Evolutionary conservation across 192 early-diverging fungal species (phyloP), one percentile per base, ranked within the genome.

Genomic region (Umbelopsis ramanniana): DNA sequence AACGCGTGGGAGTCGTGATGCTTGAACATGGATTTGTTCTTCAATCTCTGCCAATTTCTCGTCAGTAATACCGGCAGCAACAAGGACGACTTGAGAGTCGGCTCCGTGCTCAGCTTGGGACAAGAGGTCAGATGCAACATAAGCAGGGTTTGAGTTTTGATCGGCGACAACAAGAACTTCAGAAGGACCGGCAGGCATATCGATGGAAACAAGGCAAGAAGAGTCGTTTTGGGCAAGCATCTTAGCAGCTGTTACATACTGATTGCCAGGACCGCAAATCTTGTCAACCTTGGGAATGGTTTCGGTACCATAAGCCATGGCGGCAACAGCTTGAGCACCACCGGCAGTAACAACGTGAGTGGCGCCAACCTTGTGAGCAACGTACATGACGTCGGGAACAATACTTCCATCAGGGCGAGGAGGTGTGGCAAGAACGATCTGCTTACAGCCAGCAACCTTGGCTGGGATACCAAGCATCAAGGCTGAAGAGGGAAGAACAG

Each of bases 141-240:
- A 98, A 9, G 89, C 88, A 7, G 96, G 95, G 69, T 93, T 90
- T 74, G 88, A 87, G 12, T 87, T 85, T 23, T 86, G 82, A 74
- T 99, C 97, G 33, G 96, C 96, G 76, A 99, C 91, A n/a, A 99
- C 96, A 54, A 99, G 86, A 24, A 99, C 84, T 81, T 99, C 98
- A n/a, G 98, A 99, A 7, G 98, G 98, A 14, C 98, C 98, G 17
- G 98, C 98, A 15, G 98, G 98, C 95, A 99, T 98, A 84, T 99
- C 98, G 72, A 98, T 98, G 23, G 97, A 88, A 7, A 97, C 88
- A 85, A 98, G 88, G 33, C 95, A 95, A 2, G 93, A 90, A 37
- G 91, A 92, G 73, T 98, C 97, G 84, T 94, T 96, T 79, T 97
- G 96, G 3, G 91, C 91, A 60, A 93, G 71, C 96, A 99, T 97